These are phyloP conservation scores for Pelargonium cotyledonis DNA, from an alignment of 441 rosid genomes.

Conservation along the genomic window DNA sequence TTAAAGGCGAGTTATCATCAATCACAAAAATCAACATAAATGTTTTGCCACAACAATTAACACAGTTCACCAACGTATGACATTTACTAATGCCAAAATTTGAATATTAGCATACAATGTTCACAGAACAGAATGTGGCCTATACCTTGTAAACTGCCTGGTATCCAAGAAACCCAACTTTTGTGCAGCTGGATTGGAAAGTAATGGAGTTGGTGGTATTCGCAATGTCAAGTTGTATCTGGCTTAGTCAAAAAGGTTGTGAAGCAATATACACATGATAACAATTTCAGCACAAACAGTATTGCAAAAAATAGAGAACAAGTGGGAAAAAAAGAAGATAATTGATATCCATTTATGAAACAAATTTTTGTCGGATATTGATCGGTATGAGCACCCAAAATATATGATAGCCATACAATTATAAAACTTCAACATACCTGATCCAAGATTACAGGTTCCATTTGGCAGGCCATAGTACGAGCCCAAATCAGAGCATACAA, in stretches of 20 bases:
- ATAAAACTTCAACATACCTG: conserved; percentile 43
- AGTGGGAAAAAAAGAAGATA: too few relatives aligned
- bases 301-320: neutral
- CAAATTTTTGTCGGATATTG: neutral
- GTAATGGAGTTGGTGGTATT: conserved; percentile 48
- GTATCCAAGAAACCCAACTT: conserved; percentile 68
- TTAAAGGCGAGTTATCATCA: neutral
- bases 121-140: conserved; percentile 12
- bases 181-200: conserved; percentile 70
- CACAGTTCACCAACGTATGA: conserved; percentile 8
- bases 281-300: neutral
- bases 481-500: conserved; percentile 91
- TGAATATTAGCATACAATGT: conserved; percentile 7
- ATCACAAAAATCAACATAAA: neutral
- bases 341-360: too few relatives aligned
- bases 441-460: conserved; percentile 67
- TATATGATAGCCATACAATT: neutral
- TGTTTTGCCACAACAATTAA: neutral
- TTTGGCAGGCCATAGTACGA: conserved; percentile 86
- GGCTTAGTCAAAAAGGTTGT: conserved; percentile 19
- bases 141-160: conserved; percentile 80
- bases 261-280: conserved; percentile 12
- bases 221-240: conserved; percentile 75
- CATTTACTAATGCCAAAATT: conserved; percentile 11
- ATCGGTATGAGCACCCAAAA: neutral